Percentiles rank a stretch among this genome's conserved stretches.
Evolutionary conservation across 176 grass and related monocot species (phyloP).

Genomic region (Aegilops speltoides): DNA sequence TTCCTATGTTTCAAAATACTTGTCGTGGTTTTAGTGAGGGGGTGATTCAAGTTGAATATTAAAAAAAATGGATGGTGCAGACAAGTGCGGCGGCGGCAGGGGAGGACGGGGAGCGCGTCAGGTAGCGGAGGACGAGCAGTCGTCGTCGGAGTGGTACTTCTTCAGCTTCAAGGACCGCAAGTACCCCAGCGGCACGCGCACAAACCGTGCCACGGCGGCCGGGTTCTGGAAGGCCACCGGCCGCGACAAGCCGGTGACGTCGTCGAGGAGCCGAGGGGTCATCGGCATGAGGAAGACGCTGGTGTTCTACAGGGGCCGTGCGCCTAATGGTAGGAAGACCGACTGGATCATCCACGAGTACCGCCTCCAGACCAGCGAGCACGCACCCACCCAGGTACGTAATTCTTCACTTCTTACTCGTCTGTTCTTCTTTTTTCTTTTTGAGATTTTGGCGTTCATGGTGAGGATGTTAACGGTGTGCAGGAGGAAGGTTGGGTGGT

Average conservation of each 20-base stretch:
- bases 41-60: not conserved
- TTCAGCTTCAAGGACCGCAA: conserved; percentile 84
- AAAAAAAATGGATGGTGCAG: not conserved
- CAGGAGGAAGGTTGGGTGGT: conserved; percentile 98
- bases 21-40: too few species aligned
- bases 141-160: conserved; percentile 61
- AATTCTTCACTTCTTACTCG: not conserved
- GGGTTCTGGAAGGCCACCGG: conserved; percentile 98
- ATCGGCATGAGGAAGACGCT: conserved; percentile 93
- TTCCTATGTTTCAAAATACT: too few species aligned
- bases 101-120: conserved; percentile 11
- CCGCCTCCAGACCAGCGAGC: conserved; percentile 16
- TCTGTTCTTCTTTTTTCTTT: not conserved
- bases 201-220: conserved; percentile 65
- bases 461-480: not conserved
- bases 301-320: conserved; percentile 72
- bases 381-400: not conserved
- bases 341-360: conserved; percentile 13
- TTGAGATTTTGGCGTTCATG: not conserved
- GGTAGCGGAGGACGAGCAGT: not conserved
- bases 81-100: conserved; percentile 40
- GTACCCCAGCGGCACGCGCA: conserved; percentile 80
- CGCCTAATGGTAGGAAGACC: conserved; percentile 46
- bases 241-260: conserved; percentile 74
- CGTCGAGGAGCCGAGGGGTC: conserved; percentile 21